Base-by-base conservation (phyloP, 2,329 filamentous ascomycete species). In the Talaromyces sp. region DNA sequence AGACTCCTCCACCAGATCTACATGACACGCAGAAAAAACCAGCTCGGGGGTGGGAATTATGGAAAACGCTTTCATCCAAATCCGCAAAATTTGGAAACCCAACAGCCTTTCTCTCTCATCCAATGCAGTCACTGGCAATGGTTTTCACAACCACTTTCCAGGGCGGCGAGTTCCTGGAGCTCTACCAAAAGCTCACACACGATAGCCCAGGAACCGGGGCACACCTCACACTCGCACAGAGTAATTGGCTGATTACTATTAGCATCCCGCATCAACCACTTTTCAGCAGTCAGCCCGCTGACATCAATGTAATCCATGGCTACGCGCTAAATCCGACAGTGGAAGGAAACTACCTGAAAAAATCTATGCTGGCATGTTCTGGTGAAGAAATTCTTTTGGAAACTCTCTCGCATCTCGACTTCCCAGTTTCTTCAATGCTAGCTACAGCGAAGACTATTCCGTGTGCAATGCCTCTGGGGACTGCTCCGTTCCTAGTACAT, bases 261-360 rank as follows among this genome's bases (percentile, higher is more conserved):
- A 74, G 73, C 2, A 66, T 78, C 59, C 74, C 75, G 29, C 70
- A 70, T 24, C 75, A 78, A 61, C 75, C 74, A n/a, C 70, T 78
- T 61, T 78, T 78, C 65, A 65, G 72, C 32, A 68, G 70, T 38
- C 76, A 79, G 61, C 67, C 68, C 1, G 54, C 58, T 52, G 63
- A 68, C 56, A 67, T 69, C 41, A 65, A 72, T 46, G 73, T 77
- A 19, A 66, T 77, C 56, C 76, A 74, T 72, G 73, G 75, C 10
- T 78, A 77, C 60, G 73, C 69, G 3, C 67, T 77, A 21, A 69
- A 73, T 35, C 71, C 73, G 0, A 66, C 68, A 2, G 61, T 65
- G 51, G 60, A 64, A 2, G 75, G 76, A 17, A 70, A 74, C 61
- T 76, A 67, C 59, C 67, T 76, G 46, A 67, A 72, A 57, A 78